Base-by-base conservation (phyloP, 352 stramenopile species). In the Phytophthora macrochlamydospora region DNA sequence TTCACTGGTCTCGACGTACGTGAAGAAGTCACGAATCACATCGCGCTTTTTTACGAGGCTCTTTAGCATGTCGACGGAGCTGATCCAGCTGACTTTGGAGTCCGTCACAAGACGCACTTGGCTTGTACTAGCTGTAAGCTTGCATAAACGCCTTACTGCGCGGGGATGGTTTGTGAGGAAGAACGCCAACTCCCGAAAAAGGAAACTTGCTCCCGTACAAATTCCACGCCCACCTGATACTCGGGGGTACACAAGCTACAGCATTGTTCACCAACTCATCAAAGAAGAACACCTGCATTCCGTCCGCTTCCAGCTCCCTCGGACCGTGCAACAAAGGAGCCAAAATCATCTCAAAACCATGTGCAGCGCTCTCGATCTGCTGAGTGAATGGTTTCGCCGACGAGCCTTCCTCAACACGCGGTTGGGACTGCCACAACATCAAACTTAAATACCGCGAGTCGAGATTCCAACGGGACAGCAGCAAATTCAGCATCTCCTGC, bases 61-160 rank as follows among this genome's bases (percentile, higher is more conserved):
- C 42, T 79, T 78, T 28, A 84, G 70, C 76, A 84, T 84, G 31
- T 80, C 76, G n/a, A 84, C 56, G 0, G 76, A 79, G 44, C 67
- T 81, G 32, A 81, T 60, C 76, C 76, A 84, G 32, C 73, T 80
- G 49, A 56, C 62, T 55, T 81, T 84, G 5, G 60, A 67, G 46
- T 84, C 76, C 4, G 71, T 75, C 13, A 84, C 71, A 43, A 81
- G 67, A 5, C 71, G 70, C 30, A 79, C 59, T 33, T 77, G 75
- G 24, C 66, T 77, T 7, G 69, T 72, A 3, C 73, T 58, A 6
- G 71, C 61, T 48, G 63, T 71, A 14, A 84, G 71, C 55, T 84
- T 84, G 58, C 62, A 55, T 28, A 84, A 62, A 37, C 76, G 75
- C 1, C 78, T 55, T 24, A 76, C 73, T 3, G 76, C 76, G 8